Conservation (phyloP, 352 stramenopile species). For the Phytophthora europaea region DNA sequence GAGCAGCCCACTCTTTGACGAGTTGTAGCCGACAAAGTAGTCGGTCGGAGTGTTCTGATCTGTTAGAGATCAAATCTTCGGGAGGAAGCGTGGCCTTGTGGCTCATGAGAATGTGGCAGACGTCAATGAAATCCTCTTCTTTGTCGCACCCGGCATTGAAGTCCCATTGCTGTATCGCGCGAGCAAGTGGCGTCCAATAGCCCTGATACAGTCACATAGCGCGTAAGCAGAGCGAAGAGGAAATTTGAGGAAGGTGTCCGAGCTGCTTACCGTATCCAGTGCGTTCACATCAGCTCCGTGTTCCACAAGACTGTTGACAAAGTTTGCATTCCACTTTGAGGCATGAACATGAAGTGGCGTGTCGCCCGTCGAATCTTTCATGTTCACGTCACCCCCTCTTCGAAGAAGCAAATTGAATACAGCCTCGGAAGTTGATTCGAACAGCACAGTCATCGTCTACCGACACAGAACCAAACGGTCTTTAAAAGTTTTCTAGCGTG, state of each 20-base stretch:
- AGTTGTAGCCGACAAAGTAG: constrained; percentile 26
- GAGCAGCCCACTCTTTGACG: constrained; percentile 32
- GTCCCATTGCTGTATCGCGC: constrained; percentile 29
- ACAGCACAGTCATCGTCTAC: constrained; percentile 35
- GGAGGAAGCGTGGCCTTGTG: constrained; percentile 23
- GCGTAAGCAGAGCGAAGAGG: not conserved
- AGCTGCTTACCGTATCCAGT: constrained; percentile 21
- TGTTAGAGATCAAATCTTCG: not conserved
- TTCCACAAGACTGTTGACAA: constrained; percentile 30
- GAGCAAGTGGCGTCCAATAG: constrained; percentile 23
- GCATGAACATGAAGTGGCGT: constrained; percentile 36
- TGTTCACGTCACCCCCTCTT: constrained; percentile 30
- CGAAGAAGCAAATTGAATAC: constrained; percentile 31
- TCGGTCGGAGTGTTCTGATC: constrained; percentile 17
- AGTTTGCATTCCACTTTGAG: constrained; percentile 30
- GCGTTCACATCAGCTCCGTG: constrained; percentile 36
- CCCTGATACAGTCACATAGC: constrained; percentile 17
- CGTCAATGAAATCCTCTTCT: constrained; percentile 41
- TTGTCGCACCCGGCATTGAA: constrained; percentile 24
- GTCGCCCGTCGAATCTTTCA: constrained; percentile 32
- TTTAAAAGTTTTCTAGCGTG: not conserved
- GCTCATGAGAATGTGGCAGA: constrained; percentile 38
- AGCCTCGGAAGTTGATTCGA: constrained; percentile 33
- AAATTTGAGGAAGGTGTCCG: not conserved
- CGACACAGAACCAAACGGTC: not conserved